Evolutionary conservation across 2,329 filamentous ascomycete genomes (phyloP).

Genomic region (Penicillium sp.): DNA sequence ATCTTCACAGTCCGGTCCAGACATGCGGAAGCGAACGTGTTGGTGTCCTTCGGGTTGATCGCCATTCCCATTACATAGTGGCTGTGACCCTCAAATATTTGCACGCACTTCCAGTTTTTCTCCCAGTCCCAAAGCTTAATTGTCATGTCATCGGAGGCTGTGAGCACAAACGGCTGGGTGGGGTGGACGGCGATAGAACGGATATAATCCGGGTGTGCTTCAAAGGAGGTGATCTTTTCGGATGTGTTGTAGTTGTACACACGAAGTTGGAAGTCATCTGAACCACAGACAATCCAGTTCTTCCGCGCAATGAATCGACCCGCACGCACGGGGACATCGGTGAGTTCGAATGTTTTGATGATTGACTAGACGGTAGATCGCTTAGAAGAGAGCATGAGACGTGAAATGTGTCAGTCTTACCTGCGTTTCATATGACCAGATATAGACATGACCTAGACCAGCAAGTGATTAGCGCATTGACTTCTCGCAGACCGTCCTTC

Average conservation of each 20-base stretch:
- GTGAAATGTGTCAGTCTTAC: constrained; percentile 32
- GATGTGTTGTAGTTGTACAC: constrained; percentile 99
- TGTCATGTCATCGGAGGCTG: constrained; percentile 96
- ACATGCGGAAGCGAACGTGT: constrained; percentile 89
- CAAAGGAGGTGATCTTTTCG: constrained; percentile 95
- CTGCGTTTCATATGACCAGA: constrained; percentile 97
- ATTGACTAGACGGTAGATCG: constrained; percentile 58
- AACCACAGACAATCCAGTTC: constrained; percentile 98
- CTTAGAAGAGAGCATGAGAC: constrained; percentile 18
- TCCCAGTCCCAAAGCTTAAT: constrained; percentile 99
- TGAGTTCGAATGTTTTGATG: constrained; percentile 98
- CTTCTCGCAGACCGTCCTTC: constrained; percentile 7
- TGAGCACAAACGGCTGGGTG: constrained; percentile 90
- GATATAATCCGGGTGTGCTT: constrained; percentile 98
- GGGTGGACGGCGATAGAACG: constrained; percentile 94
- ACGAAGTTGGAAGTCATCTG: constrained; percentile 82
- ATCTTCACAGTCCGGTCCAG: constrained; percentile 96
- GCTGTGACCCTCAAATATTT: constrained; percentile 92
- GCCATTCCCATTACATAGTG: constrained; percentile 97
- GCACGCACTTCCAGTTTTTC: constrained; percentile 94
- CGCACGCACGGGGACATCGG: constrained; percentile 94
- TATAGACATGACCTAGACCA: constrained; percentile 82
- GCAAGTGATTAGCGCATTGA: constrained; percentile 25
- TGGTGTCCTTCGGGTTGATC: constrained; percentile 96
- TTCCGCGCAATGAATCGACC: constrained; percentile 95